These are phyloP conservation scores for Samsoniella hepiali DNA, from an alignment of 2,329 filamentous ascomycete species.

Conservation along the genomic window DNA sequence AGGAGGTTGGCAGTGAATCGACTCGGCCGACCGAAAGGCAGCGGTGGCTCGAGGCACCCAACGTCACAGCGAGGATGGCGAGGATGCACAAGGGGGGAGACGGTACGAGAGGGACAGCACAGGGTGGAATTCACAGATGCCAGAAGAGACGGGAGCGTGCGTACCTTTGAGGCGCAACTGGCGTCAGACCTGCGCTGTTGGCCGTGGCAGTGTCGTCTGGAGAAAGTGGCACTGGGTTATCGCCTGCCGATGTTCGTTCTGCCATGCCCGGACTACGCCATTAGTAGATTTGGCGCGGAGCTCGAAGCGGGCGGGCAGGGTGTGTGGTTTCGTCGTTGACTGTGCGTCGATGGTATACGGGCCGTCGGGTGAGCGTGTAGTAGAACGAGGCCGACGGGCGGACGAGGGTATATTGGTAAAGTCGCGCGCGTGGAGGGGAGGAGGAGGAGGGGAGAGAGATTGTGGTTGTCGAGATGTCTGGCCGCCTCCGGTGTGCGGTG, in stretches of 20 bases:
- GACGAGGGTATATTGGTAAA: background rate
- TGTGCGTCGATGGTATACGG: slow-evolving; percentile 21
- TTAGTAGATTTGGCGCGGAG: slow-evolving; percentile 46
- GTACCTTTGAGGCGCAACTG: slow-evolving; percentile 23
- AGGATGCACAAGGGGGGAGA: background rate
- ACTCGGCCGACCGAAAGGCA: slow-evolving; percentile 4
- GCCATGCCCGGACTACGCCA: slow-evolving; percentile 65
- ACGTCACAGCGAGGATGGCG: slow-evolving; percentile 4
- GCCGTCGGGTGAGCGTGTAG: slow-evolving; percentile 19
- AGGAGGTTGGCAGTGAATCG: background rate
- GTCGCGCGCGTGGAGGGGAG: background rate
- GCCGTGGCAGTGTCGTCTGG: slow-evolving; percentile 32
- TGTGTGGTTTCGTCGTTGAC: background rate
- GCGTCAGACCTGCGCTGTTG: slow-evolving; percentile 18
- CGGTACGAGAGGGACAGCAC: background rate
- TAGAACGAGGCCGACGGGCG: background rate
- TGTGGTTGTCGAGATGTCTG: slow-evolving; percentile 7
- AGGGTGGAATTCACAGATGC: background rate
- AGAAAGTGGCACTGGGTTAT: slow-evolving; percentile 54
- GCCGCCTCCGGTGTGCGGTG: slow-evolving; percentile 6
- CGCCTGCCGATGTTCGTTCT: slow-evolving; percentile 57
- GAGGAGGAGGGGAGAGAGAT: background rate
- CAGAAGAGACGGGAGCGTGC: slow-evolving; percentile 1
- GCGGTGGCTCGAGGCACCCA: slow-evolving; percentile 9
- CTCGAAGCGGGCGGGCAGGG: slow-evolving; percentile 15